phyloP scores from a whole-genome alignment of 2,329 filamentous ascomycete species.

The Emericellopsis cladophorae region DNA sequence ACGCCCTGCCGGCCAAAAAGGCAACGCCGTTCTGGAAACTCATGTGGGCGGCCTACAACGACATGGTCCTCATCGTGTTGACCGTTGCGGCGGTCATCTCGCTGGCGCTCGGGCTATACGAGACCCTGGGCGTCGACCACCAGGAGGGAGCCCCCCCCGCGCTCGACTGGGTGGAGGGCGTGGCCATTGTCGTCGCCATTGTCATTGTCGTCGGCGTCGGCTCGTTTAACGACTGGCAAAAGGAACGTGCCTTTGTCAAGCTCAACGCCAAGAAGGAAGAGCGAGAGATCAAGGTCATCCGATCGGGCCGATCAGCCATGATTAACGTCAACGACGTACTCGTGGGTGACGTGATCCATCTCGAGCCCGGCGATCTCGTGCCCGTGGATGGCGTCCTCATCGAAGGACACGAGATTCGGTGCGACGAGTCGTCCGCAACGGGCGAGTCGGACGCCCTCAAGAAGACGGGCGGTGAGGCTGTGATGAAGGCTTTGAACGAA shows the following conservation, averaged over 20 bases:
- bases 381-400: slow-evolving; percentile 62
- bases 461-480: slow-evolving; percentile 48
- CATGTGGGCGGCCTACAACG: slow-evolving; percentile 56
- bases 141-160: slow-evolving; percentile 20
- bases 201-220: slow-evolving; percentile 51
- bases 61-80: slow-evolving; percentile 54
- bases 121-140: slow-evolving; percentile 42
- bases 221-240: slow-evolving; percentile 55
- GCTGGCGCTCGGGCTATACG: slow-evolving; percentile 52
- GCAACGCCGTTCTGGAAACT: slow-evolving; percentile 45
- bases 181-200: slow-evolving; percentile 53
- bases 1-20: slow-evolving; percentile 51
- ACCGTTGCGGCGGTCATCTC: slow-evolving; percentile 54
- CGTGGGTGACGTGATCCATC: slow-evolving; percentile 56
- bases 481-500: slow-evolving; percentile 39
- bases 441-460: slow-evolving; percentile 62
- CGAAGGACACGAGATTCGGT: slow-evolving; percentile 37
- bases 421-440: slow-evolving; percentile 62
- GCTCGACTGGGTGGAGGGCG: slow-evolving; percentile 58
- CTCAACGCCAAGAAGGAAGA: slow-evolving; percentile 53
- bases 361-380: slow-evolving; percentile 57
- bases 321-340: slow-evolving; percentile 55
- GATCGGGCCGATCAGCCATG: slow-evolving; percentile 50
- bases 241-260: slow-evolving; percentile 51
- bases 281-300: slow-evolving; percentile 51